phyloP scores from a whole-genome alignment of 2,329 filamentous ascomycete genomes.

The Iodosphaeria phyllophila region DNA sequence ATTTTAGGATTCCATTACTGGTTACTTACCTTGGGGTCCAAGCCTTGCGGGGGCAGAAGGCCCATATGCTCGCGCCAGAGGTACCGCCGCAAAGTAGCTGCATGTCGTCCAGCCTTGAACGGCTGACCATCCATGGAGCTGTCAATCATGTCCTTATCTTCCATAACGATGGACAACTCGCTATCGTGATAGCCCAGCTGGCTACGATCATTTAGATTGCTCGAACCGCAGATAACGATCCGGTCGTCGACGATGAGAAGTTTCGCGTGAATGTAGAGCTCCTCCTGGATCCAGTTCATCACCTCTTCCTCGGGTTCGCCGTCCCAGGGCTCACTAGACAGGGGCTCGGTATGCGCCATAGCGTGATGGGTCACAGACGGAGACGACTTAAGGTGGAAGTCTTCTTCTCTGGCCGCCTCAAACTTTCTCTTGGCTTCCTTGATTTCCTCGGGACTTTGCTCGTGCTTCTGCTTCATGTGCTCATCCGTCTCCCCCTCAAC shows the following conservation, averaged over 20 bases:
- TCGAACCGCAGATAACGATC: conserved; percentile 67
- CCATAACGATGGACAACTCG: conserved; percentile 77
- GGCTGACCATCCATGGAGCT: conserved; percentile 64
- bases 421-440: conserved; percentile 31
- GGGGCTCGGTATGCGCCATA: conserved; percentile 48
- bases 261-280: conserved; percentile 90
- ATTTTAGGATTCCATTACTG: too few species aligned
- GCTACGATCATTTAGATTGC: conserved; percentile 82
- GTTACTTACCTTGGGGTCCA: conserved; percentile 41
- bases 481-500: conserved; percentile 24
- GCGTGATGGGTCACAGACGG: conserved; percentile 57
- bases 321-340: conserved; percentile 57
- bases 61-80: conserved; percentile 87
- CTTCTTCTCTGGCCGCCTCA: conserved; percentile 24
- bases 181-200: conserved; percentile 81
- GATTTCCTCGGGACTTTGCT: conserved; percentile 17
- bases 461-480: conserved; percentile 26
- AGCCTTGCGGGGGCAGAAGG: conserved; percentile 53
- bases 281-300: conserved; percentile 82
- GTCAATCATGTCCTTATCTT: conserved; percentile 54
- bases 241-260: conserved; percentile 78
- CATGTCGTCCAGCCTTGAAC: conserved; percentile 65
- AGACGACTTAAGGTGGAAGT: conserved; percentile 17
- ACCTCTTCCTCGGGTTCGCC: conserved; percentile 59
- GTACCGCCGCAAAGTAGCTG: conserved; percentile 60